Percentiles rank a stretch among this genome's conserved stretches.
Conservation (phyloP, 177 flowering plant species). For the Tripterygium wilfordii region DNA sequence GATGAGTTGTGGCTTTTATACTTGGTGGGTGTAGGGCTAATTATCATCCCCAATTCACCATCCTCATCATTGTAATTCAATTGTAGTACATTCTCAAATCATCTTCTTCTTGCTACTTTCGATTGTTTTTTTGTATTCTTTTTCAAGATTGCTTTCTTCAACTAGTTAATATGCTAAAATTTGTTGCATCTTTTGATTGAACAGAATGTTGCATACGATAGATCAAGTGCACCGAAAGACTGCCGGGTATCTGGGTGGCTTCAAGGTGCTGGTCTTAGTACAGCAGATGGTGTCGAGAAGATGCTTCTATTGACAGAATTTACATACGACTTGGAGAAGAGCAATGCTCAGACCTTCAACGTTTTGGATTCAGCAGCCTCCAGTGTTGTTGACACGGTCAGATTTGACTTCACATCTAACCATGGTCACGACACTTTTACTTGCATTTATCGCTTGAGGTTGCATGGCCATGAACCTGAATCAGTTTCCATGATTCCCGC, state of each 20-base stretch:
- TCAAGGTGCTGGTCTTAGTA: conserved; percentile 19
- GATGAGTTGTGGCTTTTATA: background rate
- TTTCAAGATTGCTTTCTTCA: no score
- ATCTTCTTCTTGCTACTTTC: no score
- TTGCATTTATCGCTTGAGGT: conserved; percentile 90
- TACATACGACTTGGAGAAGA: conserved; percentile 85
- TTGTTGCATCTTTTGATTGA: background rate
- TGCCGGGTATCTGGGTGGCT: conserved; percentile 73
- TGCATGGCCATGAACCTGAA: conserved; percentile 79
- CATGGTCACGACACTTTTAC: conserved; percentile 68
- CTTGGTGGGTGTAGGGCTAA: background rate
- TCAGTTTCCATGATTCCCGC: conserved; percentile 35
- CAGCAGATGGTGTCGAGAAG: conserved; percentile 18
- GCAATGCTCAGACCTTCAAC: conserved; percentile 73
- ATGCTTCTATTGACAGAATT: conserved; percentile 57
- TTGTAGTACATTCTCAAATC: no score
- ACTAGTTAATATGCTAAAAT: no score
- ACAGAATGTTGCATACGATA: conserved; percentile 88
- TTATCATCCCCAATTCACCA: no score
- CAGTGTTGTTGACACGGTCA: conserved; percentile 49
- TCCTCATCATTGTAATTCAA: no score
- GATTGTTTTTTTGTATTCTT: no score
- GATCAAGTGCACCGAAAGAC: conserved; percentile 88
- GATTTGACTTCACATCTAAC: conserved; percentile 79
- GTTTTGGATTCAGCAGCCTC: conserved; percentile 37